Percentiles rank a stretch among this genome's conserved stretches.
Conservation (phyloP, 2,329 filamentous ascomycete genomes). For the Xylariaceae sp. region DNA sequence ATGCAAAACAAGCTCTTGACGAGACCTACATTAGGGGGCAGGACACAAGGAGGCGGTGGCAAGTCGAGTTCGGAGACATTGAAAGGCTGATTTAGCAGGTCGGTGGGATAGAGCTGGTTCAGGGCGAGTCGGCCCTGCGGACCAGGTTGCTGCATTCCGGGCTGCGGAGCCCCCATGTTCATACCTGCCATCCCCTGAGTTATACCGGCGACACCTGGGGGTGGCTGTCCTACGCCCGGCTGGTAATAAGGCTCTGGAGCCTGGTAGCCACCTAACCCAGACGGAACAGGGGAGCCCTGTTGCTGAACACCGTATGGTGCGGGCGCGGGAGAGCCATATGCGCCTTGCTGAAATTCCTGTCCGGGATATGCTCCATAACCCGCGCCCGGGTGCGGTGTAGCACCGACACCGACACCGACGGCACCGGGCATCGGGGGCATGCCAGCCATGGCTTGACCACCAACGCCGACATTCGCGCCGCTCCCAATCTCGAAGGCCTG, state of each 20-base stretch:
- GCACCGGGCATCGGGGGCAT: slow-evolving; percentile 36
- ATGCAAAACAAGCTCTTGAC: not conserved
- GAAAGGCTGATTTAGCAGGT: slow-evolving; percentile 90
- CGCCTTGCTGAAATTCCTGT: slow-evolving; percentile 44
- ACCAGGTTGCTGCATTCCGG: slow-evolving; percentile 52
- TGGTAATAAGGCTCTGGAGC: slow-evolving; percentile 69
- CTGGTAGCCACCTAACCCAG: slow-evolving; percentile 65
- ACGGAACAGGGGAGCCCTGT: slow-evolving; percentile 43
- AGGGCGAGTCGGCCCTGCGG: slow-evolving; percentile 58
- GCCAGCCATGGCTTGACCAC: slow-evolving; percentile 39
- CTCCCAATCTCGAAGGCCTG: slow-evolving; percentile 91
- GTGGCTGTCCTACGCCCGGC: slow-evolving; percentile 48
- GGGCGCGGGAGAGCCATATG: slow-evolving; percentile 33
- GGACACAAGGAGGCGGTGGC: slow-evolving; percentile 85
- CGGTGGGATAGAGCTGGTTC: slow-evolving; percentile 90
- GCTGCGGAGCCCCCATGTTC: slow-evolving; percentile 69
- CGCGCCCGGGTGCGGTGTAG: slow-evolving; percentile 42
- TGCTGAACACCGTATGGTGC: slow-evolving; percentile 48
- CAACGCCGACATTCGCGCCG: slow-evolving; percentile 75
- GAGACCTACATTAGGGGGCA: slow-evolving; percentile 83
- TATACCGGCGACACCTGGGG: slow-evolving; percentile 67
- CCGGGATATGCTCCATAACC: slow-evolving; percentile 63
- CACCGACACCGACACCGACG: slow-evolving; percentile 45
- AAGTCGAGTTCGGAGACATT: slow-evolving; percentile 91
- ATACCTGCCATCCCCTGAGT: slow-evolving; percentile 87